Evolutionary conservation across 2,329 filamentous ascomycete genomes (phyloP).

Genomic region (Talaromyces sp.): DNA sequence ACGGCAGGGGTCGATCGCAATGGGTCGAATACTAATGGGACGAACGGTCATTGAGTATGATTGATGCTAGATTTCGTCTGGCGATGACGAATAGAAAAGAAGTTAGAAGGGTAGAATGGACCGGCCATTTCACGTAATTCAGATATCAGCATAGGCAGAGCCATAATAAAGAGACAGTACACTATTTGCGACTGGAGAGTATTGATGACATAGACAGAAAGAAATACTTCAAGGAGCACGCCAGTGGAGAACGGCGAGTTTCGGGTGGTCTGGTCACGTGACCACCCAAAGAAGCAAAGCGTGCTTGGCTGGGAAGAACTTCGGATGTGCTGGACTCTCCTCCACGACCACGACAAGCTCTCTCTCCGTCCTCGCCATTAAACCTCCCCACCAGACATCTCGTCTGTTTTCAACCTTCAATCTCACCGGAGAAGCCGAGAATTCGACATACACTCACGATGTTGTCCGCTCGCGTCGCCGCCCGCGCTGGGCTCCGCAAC

Average conservation of each 20-base stretch:
- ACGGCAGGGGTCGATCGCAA: conserved; percentile 54
- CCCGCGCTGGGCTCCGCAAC: conserved; percentile 52
- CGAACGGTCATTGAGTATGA: not conserved
- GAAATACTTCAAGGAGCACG: not conserved
- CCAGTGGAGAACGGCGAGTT: conserved; percentile 13
- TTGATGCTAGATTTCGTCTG: not conserved
- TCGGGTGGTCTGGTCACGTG: conserved; percentile 11
- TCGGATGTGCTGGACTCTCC: conserved; percentile 15
- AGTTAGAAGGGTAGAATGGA: not conserved
- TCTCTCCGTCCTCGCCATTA: not conserved
- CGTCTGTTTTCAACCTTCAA: not conserved
- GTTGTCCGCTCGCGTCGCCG: conserved; percentile 53
- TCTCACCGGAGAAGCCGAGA: not conserved
- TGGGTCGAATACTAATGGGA: conserved; percentile 19
- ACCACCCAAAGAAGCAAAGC: conserved; percentile 4
- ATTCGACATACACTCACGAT: conserved; percentile 35
- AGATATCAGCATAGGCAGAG: not conserved
- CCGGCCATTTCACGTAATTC: no score
- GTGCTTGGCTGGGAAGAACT: conserved; percentile 13
- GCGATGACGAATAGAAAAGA: not conserved
- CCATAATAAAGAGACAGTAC: not conserved
- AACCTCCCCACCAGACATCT: conserved; percentile 5
- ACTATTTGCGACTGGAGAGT: not conserved
- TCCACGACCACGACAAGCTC: conserved; percentile 10
- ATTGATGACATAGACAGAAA: not conserved